Percentiles rank a stretch among this genome's conserved stretches.
These are phyloP conservation scores for grape (Vitis vinifera) DNA, from an alignment of 164 flowering plant species.

Conservation along the genomic window ASM3070453v1 NC_081810.1:7101501-7102000, in stretches of 20 bases:
- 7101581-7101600: no score
- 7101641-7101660: background rate
- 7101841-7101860: constrained; percentile 22
- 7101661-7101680: constrained; percentile 2
- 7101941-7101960: constrained; percentile 9
- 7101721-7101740: background rate
- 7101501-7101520: no score
- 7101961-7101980: no score
- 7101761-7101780: background rate
- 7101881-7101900: constrained; percentile 11
- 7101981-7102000: background rate
- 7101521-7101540: no score
- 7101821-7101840: constrained; percentile 8
- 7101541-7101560: no score
- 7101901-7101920: constrained; percentile 10
- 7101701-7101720: background rate
- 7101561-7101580: no score
- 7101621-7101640: no score
- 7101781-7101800: background rate
- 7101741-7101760: background rate
- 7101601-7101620: no score
- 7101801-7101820: background rate
- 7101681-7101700: background rate
- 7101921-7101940: background rate
- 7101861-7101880: constrained; percentile 19